Conservation (phyloP, 2,329 filamentous ascomycete species). For the Fusarium irregulare region DNA sequence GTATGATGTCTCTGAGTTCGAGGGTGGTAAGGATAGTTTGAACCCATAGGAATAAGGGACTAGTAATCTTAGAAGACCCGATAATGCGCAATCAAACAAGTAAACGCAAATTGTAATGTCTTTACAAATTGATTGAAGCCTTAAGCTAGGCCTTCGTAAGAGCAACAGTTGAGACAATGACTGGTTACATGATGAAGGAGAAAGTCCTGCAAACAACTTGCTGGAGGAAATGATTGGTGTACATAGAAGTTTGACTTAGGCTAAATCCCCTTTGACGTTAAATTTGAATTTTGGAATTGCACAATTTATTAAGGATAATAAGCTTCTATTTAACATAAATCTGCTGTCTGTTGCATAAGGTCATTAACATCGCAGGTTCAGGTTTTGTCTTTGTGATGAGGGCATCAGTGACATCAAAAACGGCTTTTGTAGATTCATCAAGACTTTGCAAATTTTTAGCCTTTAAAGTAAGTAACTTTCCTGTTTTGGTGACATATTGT, state of each 20-base stretch:
- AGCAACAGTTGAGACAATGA: no score
- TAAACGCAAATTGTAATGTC: not conserved
- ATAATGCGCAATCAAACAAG: not conserved
- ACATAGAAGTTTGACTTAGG: not conserved
- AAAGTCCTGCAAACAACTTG: not conserved
- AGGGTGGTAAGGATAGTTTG: constrained; percentile 77
- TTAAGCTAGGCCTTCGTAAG: no score
- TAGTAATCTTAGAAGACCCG: not conserved
- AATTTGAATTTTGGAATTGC: not conserved
- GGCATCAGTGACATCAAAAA: not conserved
- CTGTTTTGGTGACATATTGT: not conserved
- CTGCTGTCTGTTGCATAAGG: not conserved
- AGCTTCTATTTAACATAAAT: not conserved
- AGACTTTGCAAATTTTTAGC: not conserved
- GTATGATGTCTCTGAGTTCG: constrained; percentile 83
- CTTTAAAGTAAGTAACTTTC: not conserved
- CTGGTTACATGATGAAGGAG: not conserved
- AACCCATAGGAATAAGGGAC: constrained; percentile 44
- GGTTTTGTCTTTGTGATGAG: not conserved
- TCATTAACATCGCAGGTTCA: not conserved
- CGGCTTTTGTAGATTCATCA: not conserved
- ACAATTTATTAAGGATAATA: not conserved
- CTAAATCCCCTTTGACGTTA: not conserved
- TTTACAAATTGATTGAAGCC: not conserved
- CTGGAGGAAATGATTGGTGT: not conserved